Evolutionary conservation across 768 basidiomycete genomes (phyloP).

Genomic region (Podaxis pistillaris): DNA sequence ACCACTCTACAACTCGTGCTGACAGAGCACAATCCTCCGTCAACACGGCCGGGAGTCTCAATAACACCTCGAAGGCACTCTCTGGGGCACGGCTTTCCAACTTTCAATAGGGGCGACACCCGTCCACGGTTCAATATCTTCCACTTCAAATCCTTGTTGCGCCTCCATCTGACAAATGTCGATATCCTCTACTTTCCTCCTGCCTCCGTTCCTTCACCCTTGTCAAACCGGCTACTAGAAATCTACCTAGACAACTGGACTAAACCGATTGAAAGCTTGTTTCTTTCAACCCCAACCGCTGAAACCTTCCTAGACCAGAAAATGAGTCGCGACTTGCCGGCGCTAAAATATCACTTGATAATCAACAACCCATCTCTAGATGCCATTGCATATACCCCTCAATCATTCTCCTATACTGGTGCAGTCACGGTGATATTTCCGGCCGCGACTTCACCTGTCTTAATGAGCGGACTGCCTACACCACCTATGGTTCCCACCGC

Average conservation of each 20-base stretch:
- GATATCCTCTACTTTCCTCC: neutral
- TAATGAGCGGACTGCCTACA: neutral
- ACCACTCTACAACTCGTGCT: neutral
- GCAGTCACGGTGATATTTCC: neutral
- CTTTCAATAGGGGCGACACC: neutral
- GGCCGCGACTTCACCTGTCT: neutral
- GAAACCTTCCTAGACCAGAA: neutral
- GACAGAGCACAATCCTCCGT: neutral
- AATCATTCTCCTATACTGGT: neutral
- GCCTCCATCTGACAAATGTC: conserved; percentile 4
- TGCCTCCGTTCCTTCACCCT: too few relatives aligned
- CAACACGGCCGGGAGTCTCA: neutral
- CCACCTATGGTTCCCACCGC: neutral
- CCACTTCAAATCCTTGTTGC: neutral
- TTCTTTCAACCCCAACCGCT: neutral
- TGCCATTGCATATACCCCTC: neutral
- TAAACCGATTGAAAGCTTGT: neutral
- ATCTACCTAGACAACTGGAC: conserved; percentile 6
- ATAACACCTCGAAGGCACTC: too few relatives aligned
- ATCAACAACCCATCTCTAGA: neutral
- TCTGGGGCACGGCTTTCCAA: too few relatives aligned
- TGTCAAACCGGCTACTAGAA: neutral
- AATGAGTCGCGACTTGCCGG: neutral
- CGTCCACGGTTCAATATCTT: neutral
- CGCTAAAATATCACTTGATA: neutral